Evolutionary conservation across 108 stramenopile genomes (phyloP).

Genomic region (Skeletonema menzelii): DNA sequence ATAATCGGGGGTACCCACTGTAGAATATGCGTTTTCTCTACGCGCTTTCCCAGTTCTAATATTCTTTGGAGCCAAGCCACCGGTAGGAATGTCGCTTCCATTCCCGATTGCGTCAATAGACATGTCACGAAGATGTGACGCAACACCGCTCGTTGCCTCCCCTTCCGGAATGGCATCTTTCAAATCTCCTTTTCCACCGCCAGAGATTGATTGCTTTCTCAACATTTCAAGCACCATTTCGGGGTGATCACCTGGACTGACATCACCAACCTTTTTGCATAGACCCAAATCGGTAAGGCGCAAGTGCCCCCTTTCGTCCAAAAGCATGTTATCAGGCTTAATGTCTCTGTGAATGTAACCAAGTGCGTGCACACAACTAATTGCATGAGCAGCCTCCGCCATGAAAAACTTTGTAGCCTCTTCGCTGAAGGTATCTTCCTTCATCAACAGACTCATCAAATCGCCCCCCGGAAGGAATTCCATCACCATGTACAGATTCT

Average conservation of each 20-base stretch:
- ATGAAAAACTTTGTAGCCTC: constrained; percentile 94
- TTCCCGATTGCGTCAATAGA: constrained; percentile 74
- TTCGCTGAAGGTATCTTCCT: constrained; percentile 90
- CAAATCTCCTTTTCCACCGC: constrained; percentile 20
- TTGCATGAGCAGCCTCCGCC: constrained; percentile 98
- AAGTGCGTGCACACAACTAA: constrained; percentile 91
- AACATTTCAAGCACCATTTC: constrained; percentile 81
- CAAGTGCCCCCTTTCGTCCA: constrained; percentile 97
- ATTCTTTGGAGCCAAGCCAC: constrained; percentile 30
- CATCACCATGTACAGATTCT: constrained; percentile 97
- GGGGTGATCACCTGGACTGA: constrained; percentile 82
- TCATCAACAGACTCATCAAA: constrained; percentile 97
- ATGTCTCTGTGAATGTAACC: constrained; percentile 99
- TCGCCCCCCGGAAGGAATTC: constrained; percentile 99
- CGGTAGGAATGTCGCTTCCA: constrained; percentile 25
- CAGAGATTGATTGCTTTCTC: constrained; percentile 45
- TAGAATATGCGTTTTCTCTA: constrained; percentile 96
- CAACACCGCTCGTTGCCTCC: constrained; percentile 23
- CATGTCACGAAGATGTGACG: constrained; percentile 75
- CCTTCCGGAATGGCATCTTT: constrained; percentile 42
- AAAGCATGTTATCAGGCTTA: constrained; percentile 99
- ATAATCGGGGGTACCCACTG: constrained; percentile 99
- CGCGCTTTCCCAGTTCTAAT: constrained; percentile 73
- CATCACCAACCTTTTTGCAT: constrained; percentile 96
- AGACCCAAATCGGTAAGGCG: constrained; percentile 99